These are phyloP conservation scores for Talaromyces liani DNA, from an alignment of 495 filamentous ascomycete species.

Conservation along the genomic window DNA sequence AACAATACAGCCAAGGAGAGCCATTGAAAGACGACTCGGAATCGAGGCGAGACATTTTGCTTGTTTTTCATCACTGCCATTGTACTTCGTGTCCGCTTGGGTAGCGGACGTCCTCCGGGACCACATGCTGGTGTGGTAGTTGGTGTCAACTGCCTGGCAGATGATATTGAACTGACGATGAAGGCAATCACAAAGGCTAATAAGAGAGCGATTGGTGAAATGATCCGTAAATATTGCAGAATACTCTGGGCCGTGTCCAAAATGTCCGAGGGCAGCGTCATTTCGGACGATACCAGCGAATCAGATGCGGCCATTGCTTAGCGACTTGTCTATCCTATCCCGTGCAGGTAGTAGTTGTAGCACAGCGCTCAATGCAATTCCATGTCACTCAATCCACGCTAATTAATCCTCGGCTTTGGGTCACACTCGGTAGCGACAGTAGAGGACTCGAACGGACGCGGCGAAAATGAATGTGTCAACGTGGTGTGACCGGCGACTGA, in stretches of 20 bases:
- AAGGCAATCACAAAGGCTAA: constrained; percentile 61
- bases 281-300: neutral
- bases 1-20: constrained; percentile 57
- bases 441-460: constrained; percentile 14
- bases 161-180: constrained; percentile 51
- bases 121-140: constrained; percentile 37
- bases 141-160: constrained; percentile 36
- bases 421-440: constrained; percentile 12
- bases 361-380: constrained; percentile 1
- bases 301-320: constrained; percentile 8
- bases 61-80: constrained; percentile 22
- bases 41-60: constrained; percentile 47
- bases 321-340: neutral
- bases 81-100: constrained; percentile 42
- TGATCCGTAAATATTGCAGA: constrained; percentile 47
- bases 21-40: constrained; percentile 66
- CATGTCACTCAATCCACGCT: constrained; percentile 5
- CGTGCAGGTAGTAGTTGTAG: constrained; percentile 1
- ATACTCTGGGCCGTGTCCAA: constrained; percentile 30
- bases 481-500: neutral
- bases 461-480: neutral
- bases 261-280: neutral
- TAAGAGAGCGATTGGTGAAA: constrained; percentile 60
- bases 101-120: constrained; percentile 76
- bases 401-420: neutral